Conservation (phyloP, 2,329 filamentous ascomycete species). For the Fusarium tupiense region DNA sequence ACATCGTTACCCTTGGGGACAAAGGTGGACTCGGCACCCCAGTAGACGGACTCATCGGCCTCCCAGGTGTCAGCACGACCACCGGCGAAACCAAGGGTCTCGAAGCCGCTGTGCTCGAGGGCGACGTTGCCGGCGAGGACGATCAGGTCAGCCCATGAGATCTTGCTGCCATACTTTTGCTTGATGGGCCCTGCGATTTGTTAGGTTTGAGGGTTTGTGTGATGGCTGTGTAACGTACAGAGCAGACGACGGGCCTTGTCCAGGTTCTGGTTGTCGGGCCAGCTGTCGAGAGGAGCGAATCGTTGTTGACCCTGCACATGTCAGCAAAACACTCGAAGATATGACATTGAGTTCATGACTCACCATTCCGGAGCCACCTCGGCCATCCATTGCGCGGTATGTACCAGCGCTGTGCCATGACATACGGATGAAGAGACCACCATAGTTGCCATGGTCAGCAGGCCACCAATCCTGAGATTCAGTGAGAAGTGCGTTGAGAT, state of each 20-base stretch:
- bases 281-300: slow-evolving; percentile 82
- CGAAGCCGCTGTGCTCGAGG: slow-evolving; percentile 79
- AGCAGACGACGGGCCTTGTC: slow-evolving; percentile 84
- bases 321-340: neutral
- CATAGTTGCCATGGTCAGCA: slow-evolving; percentile 83
- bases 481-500: slow-evolving; percentile 76
- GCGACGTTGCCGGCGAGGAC: slow-evolving; percentile 80
- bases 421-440: slow-evolving; percentile 82
- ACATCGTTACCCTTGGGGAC: slow-evolving; percentile 71
- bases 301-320: slow-evolving; percentile 71
- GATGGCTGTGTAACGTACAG: slow-evolving; percentile 50
- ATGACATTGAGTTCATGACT: neutral
- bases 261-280: slow-evolving; percentile 81
- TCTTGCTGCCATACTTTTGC: slow-evolving; percentile 85
- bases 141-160: slow-evolving; percentile 81
- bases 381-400: slow-evolving; percentile 78
- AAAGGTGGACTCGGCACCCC: slow-evolving; percentile 80
- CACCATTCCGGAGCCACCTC: slow-evolving; percentile 74
- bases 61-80: slow-evolving; percentile 79
- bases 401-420: slow-evolving; percentile 84
- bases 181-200: slow-evolving; percentile 69
- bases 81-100: slow-evolving; percentile 77
- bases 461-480: slow-evolving; percentile 86
- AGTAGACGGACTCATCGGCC: slow-evolving; percentile 80
- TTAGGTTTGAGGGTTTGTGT: neutral